Percentiles rank a stretch among this genome's conserved stretches.
Conservation (phyloP, 1,284 basidiomycete species). For the Puccinia coronata region DNA sequence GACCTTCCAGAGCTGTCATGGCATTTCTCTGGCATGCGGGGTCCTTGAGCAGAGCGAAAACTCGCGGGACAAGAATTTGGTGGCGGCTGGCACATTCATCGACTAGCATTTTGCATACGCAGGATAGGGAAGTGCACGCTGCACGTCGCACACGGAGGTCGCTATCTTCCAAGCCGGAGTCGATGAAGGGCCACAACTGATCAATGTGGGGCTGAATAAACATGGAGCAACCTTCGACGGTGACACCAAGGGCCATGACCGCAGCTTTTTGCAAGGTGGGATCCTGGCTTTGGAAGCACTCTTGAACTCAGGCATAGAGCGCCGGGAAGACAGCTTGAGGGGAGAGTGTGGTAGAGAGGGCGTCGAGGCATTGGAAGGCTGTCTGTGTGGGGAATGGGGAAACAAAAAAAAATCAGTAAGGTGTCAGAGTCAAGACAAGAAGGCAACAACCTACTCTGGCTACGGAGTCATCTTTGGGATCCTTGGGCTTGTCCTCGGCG, state of each 20-base stretch:
- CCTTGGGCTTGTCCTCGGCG: slow-evolving; percentile 82
- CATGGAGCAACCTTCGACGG: slow-evolving; percentile 96
- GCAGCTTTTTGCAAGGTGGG: slow-evolving; percentile 80
- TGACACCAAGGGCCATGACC: slow-evolving; percentile 92
- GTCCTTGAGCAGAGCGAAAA: slow-evolving; percentile 75
- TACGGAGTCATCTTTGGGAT: slow-evolving; percentile 82
- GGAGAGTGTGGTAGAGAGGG: slow-evolving; percentile 87
- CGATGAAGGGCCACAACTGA: slow-evolving; percentile 93
- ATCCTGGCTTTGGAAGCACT: slow-evolving; percentile 77
- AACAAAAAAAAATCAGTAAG: slow-evolving; percentile 17
- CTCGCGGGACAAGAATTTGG: slow-evolving; percentile 81
- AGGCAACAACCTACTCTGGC: slow-evolving; percentile 71
- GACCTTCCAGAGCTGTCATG: slow-evolving; percentile 92
- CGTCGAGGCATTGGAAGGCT: slow-evolving; percentile 91
- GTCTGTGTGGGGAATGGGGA: slow-evolving; percentile 63
- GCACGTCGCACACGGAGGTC: slow-evolving; percentile 92
- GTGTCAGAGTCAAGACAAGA: not conserved
- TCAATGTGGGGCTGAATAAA: slow-evolving; percentile 92
- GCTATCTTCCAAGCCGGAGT: too few species aligned
- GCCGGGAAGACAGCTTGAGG: slow-evolving; percentile 96
- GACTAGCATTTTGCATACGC: slow-evolving; percentile 96
- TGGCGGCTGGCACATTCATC: too few species aligned
- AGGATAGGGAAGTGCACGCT: slow-evolving; percentile 90
- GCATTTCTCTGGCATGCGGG: slow-evolving; percentile 84
- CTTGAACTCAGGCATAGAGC: slow-evolving; percentile 68